Percentiles rank a stretch among this genome's conserved stretches.
These are phyloP conservation scores for Rehmannia glutinosa DNA, from an alignment of 257 asterid genomes.

Conservation along the genomic window DNA sequence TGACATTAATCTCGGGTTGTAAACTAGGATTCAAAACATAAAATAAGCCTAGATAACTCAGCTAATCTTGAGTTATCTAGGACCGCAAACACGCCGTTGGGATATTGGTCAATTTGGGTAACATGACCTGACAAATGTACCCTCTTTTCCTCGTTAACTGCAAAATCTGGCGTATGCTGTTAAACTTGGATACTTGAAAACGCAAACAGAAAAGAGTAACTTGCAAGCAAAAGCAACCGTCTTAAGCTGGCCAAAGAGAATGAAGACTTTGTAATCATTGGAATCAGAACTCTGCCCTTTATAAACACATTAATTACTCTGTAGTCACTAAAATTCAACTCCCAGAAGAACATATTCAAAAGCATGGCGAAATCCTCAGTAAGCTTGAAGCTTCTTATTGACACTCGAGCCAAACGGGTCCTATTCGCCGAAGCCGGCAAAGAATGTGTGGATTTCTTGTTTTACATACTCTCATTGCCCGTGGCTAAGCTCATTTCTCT, in stretches of 20 bases:
- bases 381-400: conserved; percentile 42
- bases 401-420: conserved; percentile 17
- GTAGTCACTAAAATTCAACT: no score
- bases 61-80: not conserved
- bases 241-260: not conserved
- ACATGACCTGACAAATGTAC: no score
- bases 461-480: conserved; percentile 30
- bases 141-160: no score
- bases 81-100: not conserved
- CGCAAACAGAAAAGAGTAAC: no score
- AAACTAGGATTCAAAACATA: no score
- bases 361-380: not conserved
- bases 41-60: no score
- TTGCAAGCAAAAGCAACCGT: no score
- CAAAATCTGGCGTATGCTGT: no score
- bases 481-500: conserved; percentile 17
- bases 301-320: not conserved
- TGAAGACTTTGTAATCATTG: not conserved
- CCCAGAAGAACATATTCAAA: no score
- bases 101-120: no score
- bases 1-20: no score
- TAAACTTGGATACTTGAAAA: not conserved
- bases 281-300: not conserved
- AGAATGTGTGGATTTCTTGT: conserved; percentile 36
- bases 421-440: conserved; percentile 42